Base-by-base conservation (phyloP, 495 filamentous ascomycete genomes). In the Achaetomiella virescens region DNA sequence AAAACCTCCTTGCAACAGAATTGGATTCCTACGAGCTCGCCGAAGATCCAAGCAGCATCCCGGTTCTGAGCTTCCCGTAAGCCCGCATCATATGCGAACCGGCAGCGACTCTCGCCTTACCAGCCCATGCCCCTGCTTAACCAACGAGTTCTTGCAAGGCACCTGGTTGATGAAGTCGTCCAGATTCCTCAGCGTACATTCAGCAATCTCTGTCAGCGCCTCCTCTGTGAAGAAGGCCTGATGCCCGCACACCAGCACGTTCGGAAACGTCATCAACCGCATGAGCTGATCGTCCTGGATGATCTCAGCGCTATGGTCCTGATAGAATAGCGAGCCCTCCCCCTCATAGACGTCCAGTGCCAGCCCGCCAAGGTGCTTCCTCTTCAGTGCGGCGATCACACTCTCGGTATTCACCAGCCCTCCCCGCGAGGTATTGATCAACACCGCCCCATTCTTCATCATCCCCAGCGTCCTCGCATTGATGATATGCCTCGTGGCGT, bases 141-240 rank as follows among this genome's bases (percentile, higher is more conserved):
- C 68, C 35, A 77, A 57, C 31, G 68, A 64, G 58, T 77, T 72
- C 50, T 66, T 57, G 59, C 72, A 78, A 12, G 58, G 58, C n/a
- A 58, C 52, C 18, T 48, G 48, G 6, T 55, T 46, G 18, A 61
- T 43, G 9, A 76, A 70, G 29, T 74, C 70, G 15, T 64, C 61
- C 14, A 85, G 55, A 58, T 87, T 88, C 20, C 62, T 46, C 48
- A 86, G 49, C 9, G 84, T 86, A 12, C 75, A 78, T n/a, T 77
- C 76, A 5, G 84, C 75, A 62, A 88, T 88, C 68, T 84, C 81
- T 2, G 68, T 72, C 42, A 88, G 62, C 4, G 84, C 84, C 68
- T 88, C 84, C 21, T 78, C 66, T 2, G 85, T 87, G 48, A 88
- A 84, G 66, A 88, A 88, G 1, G 80, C 85, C 70, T 88, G 85